These are phyloP conservation scores for Dovyalis caffra DNA, from an alignment of 345 rosid species.

Conservation along the genomic window DNA sequence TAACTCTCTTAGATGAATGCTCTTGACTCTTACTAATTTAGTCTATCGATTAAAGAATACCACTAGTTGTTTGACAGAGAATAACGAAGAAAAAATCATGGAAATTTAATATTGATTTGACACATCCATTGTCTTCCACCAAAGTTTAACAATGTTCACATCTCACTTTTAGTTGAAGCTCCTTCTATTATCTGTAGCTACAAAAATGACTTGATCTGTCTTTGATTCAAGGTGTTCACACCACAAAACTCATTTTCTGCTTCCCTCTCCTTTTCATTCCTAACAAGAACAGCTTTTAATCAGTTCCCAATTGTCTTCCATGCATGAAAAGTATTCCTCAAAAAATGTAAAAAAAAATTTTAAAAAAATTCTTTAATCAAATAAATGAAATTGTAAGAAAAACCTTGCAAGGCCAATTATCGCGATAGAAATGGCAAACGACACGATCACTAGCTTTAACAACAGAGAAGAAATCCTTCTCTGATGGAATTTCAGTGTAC, in stretches of 20 bases:
- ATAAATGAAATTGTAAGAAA: not conserved
- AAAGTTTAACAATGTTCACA: not conserved
- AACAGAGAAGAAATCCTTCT: constrained; percentile 80
- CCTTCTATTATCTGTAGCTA: not conserved
- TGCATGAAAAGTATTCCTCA: not conserved
- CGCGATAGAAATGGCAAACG: constrained; percentile 94
- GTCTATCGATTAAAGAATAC: not conserved
- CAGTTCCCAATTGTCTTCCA: not conserved
- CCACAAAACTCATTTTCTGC: not conserved
- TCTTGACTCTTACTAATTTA: too few species aligned
- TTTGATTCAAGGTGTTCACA: not conserved
- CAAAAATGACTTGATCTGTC: not conserved
- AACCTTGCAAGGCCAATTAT: constrained; percentile 98
- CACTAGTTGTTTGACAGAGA: not conserved
- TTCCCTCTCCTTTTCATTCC: not conserved
- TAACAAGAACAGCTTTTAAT: not conserved
- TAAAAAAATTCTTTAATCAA: not conserved
- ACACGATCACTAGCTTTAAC: constrained; percentile 96
- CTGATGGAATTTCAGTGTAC: constrained; percentile 74
- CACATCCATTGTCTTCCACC: not conserved
- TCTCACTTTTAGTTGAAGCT: not conserved
- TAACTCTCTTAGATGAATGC: too few species aligned
- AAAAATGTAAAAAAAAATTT: not conserved
- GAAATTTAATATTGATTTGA: not conserved
- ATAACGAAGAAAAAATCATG: not conserved